Evolutionary conservation across 768 basidiomycete species (phyloP).

Genomic region (Tricholoma terreum): DNA sequence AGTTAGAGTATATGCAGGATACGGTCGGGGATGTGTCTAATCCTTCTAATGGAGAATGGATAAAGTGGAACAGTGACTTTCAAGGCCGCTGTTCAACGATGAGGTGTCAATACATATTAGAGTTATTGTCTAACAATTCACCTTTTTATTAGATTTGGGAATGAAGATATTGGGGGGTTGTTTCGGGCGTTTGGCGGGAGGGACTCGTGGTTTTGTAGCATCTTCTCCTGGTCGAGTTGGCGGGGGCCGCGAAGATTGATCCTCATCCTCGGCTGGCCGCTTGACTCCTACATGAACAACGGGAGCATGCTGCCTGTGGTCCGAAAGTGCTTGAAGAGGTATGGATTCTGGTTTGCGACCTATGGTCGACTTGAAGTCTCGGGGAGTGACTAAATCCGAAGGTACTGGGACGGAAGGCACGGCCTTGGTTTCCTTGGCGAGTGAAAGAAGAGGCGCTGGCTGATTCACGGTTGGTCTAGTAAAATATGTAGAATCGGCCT

Average conservation of each 20-base stretch:
- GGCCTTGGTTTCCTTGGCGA: constrained; percentile 7
- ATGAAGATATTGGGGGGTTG: constrained; percentile 52
- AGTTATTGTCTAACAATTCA: constrained; percentile 1
- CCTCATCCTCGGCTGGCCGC: not conserved
- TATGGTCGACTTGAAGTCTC: constrained; percentile 11
- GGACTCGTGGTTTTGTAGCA: not conserved
- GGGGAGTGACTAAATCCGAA: constrained; percentile 16
- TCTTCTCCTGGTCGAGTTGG: not conserved
- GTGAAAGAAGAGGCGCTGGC: constrained; percentile 20
- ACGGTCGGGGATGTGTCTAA: not conserved
- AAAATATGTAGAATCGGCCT: constrained; percentile 28
- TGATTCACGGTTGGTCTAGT: constrained; percentile 12
- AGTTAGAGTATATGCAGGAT: not conserved
- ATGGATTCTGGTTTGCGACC: not conserved
- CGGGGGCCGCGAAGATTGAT: not conserved
- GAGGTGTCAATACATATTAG: not conserved
- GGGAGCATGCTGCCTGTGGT: not conserved
- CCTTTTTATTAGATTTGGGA: constrained; percentile 44
- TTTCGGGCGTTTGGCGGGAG: constrained; percentile 36
- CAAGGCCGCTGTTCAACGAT: constrained; percentile 3
- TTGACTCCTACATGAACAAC: not conserved
- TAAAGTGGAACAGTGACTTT: not conserved
- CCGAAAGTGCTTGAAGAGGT: not conserved
- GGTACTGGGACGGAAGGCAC: constrained; percentile 12
- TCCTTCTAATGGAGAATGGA: constrained; percentile 7